Conservation (phyloP, 169 alveolate genomes). For the Cryptosporidium meleagridis region DNA sequence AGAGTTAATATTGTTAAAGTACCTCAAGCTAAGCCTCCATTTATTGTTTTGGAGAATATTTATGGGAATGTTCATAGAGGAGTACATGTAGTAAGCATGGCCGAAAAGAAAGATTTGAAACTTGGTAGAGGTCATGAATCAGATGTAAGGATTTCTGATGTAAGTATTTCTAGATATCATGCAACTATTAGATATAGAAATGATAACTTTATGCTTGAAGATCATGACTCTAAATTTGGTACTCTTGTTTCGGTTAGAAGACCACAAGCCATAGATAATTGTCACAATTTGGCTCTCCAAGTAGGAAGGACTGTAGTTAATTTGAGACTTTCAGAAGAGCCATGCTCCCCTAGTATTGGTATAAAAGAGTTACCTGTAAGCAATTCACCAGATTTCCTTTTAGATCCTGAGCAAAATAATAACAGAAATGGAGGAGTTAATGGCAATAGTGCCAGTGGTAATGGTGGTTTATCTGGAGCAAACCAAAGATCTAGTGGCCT, state of each 20-base stretch:
- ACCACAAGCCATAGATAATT: slow-evolving; percentile 77
- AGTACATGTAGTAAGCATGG: slow-evolving; percentile 84
- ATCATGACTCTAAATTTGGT: slow-evolving; percentile 97
- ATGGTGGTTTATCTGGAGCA: neutral
- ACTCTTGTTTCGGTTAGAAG: slow-evolving; percentile 92
- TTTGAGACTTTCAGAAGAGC: slow-evolving; percentile 74
- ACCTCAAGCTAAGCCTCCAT: slow-evolving; percentile 88
- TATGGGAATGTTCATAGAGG: slow-evolving; percentile 84
- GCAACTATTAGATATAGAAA: slow-evolving; percentile 91
- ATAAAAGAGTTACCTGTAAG: slow-evolving; percentile 61
- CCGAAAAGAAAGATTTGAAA: slow-evolving; percentile 83
- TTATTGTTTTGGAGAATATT: slow-evolving; percentile 89
- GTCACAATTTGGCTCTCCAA: slow-evolving; percentile 76
- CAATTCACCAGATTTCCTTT: slow-evolving; percentile 24
- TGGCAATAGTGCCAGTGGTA: neutral
- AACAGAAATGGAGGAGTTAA: neutral
- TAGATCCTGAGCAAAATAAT: neutral
- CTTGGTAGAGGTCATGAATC: slow-evolving; percentile 98
- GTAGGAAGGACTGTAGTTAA: slow-evolving; percentile 82
- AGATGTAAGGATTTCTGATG: slow-evolving; percentile 97
- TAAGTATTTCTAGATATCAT: slow-evolving; percentile 96
- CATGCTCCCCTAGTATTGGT: slow-evolving; percentile 54
- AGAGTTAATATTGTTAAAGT: slow-evolving; percentile 83
- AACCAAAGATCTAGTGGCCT: neutral
- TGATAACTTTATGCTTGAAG: slow-evolving; percentile 93